Percentiles rank a stretch among this genome's conserved stretches.
These are phyloP conservation scores for Pycnococcus provasolii DNA, from an alignment of 139 green algal genomes.

Conservation along the genomic window DNA sequence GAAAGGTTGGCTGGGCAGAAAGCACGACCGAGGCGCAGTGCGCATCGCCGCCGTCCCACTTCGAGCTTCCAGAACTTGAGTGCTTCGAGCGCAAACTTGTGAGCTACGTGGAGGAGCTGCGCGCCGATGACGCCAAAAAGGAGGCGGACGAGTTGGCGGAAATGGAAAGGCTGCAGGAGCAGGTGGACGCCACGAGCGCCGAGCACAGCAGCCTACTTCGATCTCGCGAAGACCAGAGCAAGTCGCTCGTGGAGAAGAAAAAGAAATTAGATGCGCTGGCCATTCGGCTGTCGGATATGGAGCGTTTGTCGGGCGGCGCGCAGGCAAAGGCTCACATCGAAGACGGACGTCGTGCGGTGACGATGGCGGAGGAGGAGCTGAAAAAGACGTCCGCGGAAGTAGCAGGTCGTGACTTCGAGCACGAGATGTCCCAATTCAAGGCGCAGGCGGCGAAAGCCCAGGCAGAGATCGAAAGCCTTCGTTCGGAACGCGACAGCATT, in stretches of 20 bases:
- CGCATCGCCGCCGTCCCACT: too few relatives aligned
- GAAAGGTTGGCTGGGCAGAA: too few relatives aligned
- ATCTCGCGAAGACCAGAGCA: conserved; percentile 15
- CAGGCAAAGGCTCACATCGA: too few relatives aligned
- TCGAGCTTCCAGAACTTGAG: neutral
- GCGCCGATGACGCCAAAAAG: conserved; percentile 37
- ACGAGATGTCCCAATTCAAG: conserved; percentile 2
- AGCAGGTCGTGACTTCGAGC: conserved; percentile 18
- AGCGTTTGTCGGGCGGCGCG: too few relatives aligned
- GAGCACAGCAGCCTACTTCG: conserved; percentile 6
- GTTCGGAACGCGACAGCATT: conserved; percentile 5
- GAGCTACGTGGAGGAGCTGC: conserved; percentile 55
- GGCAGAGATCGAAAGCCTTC: neutral
- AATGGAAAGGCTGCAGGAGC: conserved; percentile 24
- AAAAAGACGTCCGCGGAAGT: conserved; percentile 1
- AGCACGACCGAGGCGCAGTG: too few relatives aligned
- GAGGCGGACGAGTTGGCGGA: conserved; percentile 14
- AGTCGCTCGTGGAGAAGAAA: conserved; percentile 16
- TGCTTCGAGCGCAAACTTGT: conserved; percentile 46
- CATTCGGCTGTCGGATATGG: too few relatives aligned
- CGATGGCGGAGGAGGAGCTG: conserved; percentile 21
- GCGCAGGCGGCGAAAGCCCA: conserved; percentile 4
- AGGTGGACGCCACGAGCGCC: conserved; percentile 21
- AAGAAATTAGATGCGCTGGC: neutral
- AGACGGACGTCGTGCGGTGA: too few relatives aligned